A percentile compares a stretch with the other conserved stretches of the same genome.
These are phyloP conservation scores for Monilinia laxa DNA, from an alignment of 2,329 filamentous ascomycete genomes.

Conservation along the genomic window DNA sequence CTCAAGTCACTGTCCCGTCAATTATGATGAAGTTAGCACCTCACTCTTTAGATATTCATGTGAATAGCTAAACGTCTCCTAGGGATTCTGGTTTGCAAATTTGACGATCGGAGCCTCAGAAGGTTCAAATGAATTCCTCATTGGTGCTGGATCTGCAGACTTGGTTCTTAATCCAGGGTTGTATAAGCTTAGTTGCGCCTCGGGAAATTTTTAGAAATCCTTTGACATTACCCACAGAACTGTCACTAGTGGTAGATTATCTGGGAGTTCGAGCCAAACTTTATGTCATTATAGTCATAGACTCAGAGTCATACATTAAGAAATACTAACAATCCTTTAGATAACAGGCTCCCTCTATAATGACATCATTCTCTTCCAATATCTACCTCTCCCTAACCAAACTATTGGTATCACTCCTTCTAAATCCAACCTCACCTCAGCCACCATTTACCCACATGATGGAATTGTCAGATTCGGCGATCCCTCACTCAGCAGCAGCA, in stretches of 20 bases:
- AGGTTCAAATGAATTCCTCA: conserved; percentile 21
- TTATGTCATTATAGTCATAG: neutral
- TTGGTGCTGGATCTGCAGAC: conserved; percentile 27
- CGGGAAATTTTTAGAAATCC: neutral
- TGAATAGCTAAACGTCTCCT: too few species aligned
- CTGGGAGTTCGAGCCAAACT: conserved; percentile 20
- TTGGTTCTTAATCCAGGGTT: conserved; percentile 26
- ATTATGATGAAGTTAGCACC: neutral
- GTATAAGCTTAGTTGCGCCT: conserved; percentile 14
- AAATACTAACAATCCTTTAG: neutral
- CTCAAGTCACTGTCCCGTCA: neutral
- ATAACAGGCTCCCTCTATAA: conserved; percentile 21
- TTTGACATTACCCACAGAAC: conserved; percentile 22
- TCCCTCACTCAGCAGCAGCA: conserved; percentile 2
- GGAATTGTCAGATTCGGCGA: conserved; percentile 18
- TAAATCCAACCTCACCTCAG: neutral
- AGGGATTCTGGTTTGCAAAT: conserved; percentile 27
- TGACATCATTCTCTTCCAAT: conserved; percentile 8
- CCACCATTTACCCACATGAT: conserved; percentile 4
- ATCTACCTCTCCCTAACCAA: neutral
- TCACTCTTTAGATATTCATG: neutral
- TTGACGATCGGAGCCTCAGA: conserved; percentile 22
- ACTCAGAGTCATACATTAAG: neutral
- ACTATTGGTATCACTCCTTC: neutral
- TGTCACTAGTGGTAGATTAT: conserved; percentile 11